Percentiles rank a stretch among this genome's conserved stretches.
Conservation (phyloP, 306 rosid genomes). For the Trifolium pratense region DNA sequence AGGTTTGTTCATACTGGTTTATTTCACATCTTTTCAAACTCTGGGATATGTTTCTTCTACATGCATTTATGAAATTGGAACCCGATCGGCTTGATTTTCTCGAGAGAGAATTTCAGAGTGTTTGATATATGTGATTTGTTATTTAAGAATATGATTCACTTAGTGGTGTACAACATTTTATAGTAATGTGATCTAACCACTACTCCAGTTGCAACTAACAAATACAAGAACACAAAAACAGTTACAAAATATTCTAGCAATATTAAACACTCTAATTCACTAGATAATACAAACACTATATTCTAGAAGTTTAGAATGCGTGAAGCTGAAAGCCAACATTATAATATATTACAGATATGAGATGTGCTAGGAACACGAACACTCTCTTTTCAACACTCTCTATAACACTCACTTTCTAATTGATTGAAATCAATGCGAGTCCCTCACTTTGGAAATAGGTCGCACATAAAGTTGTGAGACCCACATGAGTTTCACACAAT, state of each 20-base stretch:
- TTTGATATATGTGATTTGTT: not conserved
- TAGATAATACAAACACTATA: too few species aligned
- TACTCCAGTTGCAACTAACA: not conserved
- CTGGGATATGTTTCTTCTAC: conserved; percentile 33
- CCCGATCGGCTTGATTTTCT: not conserved
- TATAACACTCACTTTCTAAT: too few species aligned
- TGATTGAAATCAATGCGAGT: too few species aligned
- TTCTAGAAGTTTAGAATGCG: too few species aligned
- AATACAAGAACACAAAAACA: not conserved
- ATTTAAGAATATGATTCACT: too few species aligned
- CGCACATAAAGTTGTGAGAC: too few species aligned
- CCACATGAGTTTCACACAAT: too few species aligned
- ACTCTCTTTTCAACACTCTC: too few species aligned
- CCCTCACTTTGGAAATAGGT: too few species aligned
- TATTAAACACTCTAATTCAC: too few species aligned
- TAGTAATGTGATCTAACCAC: not conserved
- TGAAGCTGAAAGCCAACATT: not conserved
- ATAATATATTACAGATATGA: too few species aligned
- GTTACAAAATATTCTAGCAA: not conserved
- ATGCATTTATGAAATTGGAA: conserved; percentile 22
- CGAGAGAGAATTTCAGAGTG: not conserved
- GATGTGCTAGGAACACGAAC: too few species aligned
- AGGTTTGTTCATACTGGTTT: conserved; percentile 57
- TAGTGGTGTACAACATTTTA: not conserved
- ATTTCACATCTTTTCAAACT: conserved; percentile 9